Base-by-base conservation (phyloP, 805 yeast genomes). In the Yarrowia osloensis region DNA sequence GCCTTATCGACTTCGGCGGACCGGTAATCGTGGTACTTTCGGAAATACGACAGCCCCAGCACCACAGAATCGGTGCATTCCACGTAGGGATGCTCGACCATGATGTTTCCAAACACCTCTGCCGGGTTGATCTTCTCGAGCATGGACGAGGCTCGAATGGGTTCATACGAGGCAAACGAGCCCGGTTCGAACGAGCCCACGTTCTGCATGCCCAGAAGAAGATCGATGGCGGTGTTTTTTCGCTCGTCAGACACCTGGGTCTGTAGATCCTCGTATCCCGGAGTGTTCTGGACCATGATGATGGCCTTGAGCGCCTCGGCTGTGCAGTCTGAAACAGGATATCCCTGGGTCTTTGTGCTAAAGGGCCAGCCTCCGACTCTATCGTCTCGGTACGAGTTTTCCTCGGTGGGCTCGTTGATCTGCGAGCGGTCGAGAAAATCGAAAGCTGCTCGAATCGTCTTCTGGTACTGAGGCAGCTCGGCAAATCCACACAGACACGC, bases 61-160 rank as follows among this genome's bases (percentile, higher is more conserved):
- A 95, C 96, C 0, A 94, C 87, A 0, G 98, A 93, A 77, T 96
- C 99, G 0, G 98, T 92, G 76, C 99, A 95, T 77, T 95, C 99
- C 22, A 96, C 98, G 74, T 95, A 95, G 0, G 99, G 98, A 75
- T 91, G 95, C 77, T 95, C 99, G 28, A 95, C 96, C 99, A 95
- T 95, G 68, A 95, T 95, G 72, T 95, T 93, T 68, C 97, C 97
- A 78, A 95, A 95, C 0, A 95, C 99, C 76, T 95, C 99, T 1
- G 99, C 99, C 0, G 99, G 98, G 71, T 94, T 94, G 68, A 95
- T 79, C 65, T 77, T 73, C 75, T 95, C 99, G 68, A 95, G 74
- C 42, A 86, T 68, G 15, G 91, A 86, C 0, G 97, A 85, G 0
- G 97, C 92, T 71, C 92, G 87, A 69, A 91, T 94, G 65, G 80